These are phyloP conservation scores for Basidioascus undulatus DNA, from an alignment of 768 basidiomycete genomes.

Conservation along the genomic window DNA sequence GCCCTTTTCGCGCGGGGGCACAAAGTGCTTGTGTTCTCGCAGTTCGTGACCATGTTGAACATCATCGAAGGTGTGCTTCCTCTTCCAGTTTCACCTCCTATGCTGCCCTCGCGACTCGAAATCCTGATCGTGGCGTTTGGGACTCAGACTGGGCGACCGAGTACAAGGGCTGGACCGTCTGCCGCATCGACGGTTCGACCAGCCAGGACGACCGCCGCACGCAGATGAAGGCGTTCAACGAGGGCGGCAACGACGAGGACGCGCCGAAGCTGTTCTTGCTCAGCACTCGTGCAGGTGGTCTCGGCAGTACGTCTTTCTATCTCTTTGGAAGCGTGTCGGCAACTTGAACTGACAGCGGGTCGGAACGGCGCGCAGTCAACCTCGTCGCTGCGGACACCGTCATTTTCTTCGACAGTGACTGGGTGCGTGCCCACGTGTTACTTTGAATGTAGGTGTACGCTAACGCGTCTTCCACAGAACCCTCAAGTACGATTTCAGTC, in stretches of 20 bases:
- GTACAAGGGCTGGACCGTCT: conserved; percentile 57
- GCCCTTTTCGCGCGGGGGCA: conserved; percentile 57
- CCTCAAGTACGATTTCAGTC: not conserved
- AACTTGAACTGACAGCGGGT: no score
- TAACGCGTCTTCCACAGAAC: conserved; percentile 8
- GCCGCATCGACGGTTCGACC: conserved; percentile 78
- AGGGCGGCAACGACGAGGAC: conserved; percentile 29
- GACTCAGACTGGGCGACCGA: conserved; percentile 63
- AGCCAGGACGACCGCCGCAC: conserved; percentile 54
- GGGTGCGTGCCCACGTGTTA: conserved; percentile 26
- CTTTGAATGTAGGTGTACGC: not conserved
- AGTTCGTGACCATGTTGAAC: conserved; percentile 90
- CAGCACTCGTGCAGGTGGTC: conserved; percentile 52
- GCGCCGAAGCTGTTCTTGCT: conserved; percentile 55
- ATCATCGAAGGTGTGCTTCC: conserved; percentile 48
- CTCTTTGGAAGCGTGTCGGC: no score
- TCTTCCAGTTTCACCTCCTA: conserved; percentile 1
- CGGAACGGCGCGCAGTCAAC: no score
- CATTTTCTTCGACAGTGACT: conserved; percentile 80
- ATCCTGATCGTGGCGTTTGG: conserved; percentile 29
- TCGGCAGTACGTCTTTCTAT: no score
- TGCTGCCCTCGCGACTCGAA: no score
- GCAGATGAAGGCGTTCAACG: conserved; percentile 65
- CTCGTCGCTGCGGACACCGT: conserved; percentile 68
- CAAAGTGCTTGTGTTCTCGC: conserved; percentile 35